Base-by-base conservation (phyloP, 2,329 filamentous ascomycete species). In the Aspergillus latus region DNA sequence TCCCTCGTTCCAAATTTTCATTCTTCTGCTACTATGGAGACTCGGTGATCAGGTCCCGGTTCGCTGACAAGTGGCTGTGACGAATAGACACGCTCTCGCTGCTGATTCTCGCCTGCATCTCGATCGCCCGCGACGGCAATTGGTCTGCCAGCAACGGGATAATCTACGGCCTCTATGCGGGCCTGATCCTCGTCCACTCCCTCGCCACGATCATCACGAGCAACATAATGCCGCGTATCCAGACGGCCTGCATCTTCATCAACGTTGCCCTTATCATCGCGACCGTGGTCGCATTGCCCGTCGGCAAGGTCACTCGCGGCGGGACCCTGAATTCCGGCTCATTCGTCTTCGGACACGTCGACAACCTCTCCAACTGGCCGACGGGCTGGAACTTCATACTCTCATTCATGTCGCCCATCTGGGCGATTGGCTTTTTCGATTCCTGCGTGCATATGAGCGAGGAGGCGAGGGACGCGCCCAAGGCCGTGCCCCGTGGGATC, bases 321-420 rank as follows among this genome's bases (percentile, higher is more conserved):
- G 66, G 55, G 5, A 46, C 61, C 5, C 49, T 76, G 8, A 76
- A 76, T 54, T 64, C 72, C 0, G 74, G 65, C 3, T 57, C 67
- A 5, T 86, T 78, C 59, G 83, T 87, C 34, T 87, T 86, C 62
- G 74, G 76, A 0, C 72, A 81, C 15, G 73, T 79, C 1, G 78
- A 81, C 13, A 87, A 87, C 61, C 68, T 82, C 2, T 84, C 82
- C 0, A 79, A 78, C 0, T 87, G 84, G 82, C 80, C 82, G 3
- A 75, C 74, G 0, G 80, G 81, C 0, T 84, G 82, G 80, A 73
- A 80, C 0, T 86, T 86, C 61, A 84, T 87, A 73, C 70, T 86
- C 2, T 73, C 81, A 0, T 86, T 83, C 82, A 72, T 87, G 16
- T 78, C 76, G 30, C 84, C 84, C 0, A 86, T 87, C 58, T 87